Evolutionary conservation across 2,329 filamentous ascomycete genomes (phyloP).

Genomic region (Alternaria infectoria): DNA sequence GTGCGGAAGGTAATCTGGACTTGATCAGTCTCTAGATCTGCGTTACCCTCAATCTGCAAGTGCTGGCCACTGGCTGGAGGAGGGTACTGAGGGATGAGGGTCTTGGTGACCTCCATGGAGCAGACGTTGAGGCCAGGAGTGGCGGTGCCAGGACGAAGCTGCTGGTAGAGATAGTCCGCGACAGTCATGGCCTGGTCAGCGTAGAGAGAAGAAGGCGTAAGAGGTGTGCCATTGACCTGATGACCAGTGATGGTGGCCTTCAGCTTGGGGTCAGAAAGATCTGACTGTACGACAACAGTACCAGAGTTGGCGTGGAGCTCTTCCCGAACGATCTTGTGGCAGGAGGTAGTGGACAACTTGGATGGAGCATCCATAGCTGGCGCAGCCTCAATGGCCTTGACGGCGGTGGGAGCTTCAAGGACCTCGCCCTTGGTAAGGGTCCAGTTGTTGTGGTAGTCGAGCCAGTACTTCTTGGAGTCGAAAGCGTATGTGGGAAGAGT

Average conservation of each 20-base stretch:
- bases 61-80: constrained; percentile 62
- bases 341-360: constrained; percentile 68
- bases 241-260: constrained; percentile 69
- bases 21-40: constrained; percentile 61
- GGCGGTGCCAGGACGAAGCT: constrained; percentile 63
- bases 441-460: constrained; percentile 75
- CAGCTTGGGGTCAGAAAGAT: constrained; percentile 68
- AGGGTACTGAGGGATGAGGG: constrained; percentile 65
- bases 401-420: constrained; percentile 48
- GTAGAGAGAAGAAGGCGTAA: constrained; percentile 70
- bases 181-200: constrained; percentile 71
- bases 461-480: constrained; percentile 75
- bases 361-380: constrained; percentile 52
- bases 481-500: constrained; percentile 72
- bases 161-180: constrained; percentile 71
- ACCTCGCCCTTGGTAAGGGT: constrained; percentile 71
- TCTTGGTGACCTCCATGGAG: constrained; percentile 72
- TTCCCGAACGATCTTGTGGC: constrained; percentile 69
- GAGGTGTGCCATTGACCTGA: constrained; percentile 69
- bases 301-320: constrained; percentile 66
- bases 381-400: constrained; percentile 49
- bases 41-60: constrained; percentile 66
- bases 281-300: constrained; percentile 68
- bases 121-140: constrained; percentile 68
- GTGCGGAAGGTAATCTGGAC: constrained; percentile 64